A percentile compares a stretch with the other conserved stretches of the same genome.
These are phyloP conservation scores for Colletotrichum plurivorum DNA, from an alignment of 2,329 filamentous ascomycete species.

Conservation along the genomic window DNA sequence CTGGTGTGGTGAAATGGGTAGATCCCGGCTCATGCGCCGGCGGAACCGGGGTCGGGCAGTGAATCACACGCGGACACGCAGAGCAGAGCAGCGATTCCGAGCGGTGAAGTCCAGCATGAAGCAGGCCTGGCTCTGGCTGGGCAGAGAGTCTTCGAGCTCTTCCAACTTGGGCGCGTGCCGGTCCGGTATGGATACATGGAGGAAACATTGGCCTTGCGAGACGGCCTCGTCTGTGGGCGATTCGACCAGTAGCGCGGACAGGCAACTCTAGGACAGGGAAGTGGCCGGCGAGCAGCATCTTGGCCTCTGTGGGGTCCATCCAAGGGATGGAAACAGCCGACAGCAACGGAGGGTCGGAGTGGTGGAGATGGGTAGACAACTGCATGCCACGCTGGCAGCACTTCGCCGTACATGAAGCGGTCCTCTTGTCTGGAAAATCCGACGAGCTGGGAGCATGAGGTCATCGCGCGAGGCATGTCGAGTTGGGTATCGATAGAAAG, in stretches of 20 bases:
- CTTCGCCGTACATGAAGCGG: slow-evolving; percentile 24
- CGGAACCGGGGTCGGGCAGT: slow-evolving; percentile 16
- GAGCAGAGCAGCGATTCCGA: slow-evolving; percentile 12
- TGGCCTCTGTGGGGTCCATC: slow-evolving; percentile 37
- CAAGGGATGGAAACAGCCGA: slow-evolving; percentile 40
- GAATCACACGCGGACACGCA: slow-evolving; percentile 39
- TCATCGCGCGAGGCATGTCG: slow-evolving; percentile 30
- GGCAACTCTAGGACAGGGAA: slow-evolving; percentile 19
- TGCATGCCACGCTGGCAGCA: slow-evolving; percentile 43
- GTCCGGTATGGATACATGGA: slow-evolving; percentile 9
- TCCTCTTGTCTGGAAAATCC: slow-evolving; percentile 33
- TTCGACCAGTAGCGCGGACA: slow-evolving; percentile 14
- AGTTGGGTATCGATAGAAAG: slow-evolving; percentile 36
- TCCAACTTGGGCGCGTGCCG: slow-evolving; percentile 1
- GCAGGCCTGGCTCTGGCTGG: slow-evolving; percentile 26
- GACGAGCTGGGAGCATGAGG: slow-evolving; percentile 39
- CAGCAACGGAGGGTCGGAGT: slow-evolving; percentile 29
- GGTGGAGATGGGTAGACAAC: slow-evolving; percentile 33
- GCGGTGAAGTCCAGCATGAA: slow-evolving; percentile 33
- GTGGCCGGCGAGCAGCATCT: slow-evolving; percentile 23
- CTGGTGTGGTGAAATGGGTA: slow-evolving; percentile 18
- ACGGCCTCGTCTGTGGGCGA: slow-evolving; percentile 14
- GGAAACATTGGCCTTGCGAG: slow-evolving; percentile 5
- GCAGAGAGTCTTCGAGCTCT: slow-evolving; percentile 17
- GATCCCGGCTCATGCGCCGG: slow-evolving; percentile 33